Conservation (phyloP, 2,329 filamentous ascomycete species). For the Ascochyta viciae-villosae region DNA sequence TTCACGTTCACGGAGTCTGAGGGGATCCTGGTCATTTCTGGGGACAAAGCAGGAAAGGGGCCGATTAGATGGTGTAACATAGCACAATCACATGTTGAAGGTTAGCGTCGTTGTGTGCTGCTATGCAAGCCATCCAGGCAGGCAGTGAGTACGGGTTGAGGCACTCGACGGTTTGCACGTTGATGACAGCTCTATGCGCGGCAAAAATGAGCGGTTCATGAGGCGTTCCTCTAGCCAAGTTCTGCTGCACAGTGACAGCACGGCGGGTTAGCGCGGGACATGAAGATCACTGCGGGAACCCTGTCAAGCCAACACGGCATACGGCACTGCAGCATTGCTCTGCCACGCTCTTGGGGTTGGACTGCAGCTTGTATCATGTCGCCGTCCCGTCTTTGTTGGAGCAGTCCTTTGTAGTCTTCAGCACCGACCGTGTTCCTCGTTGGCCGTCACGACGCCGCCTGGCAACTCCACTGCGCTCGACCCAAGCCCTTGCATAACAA, state of each 20-base stretch:
- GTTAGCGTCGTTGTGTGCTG: neutral
- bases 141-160: neutral
- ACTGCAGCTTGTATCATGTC: constrained; percentile 18
- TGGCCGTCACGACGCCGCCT: constrained; percentile 1
- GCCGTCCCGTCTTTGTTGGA: constrained; percentile 13
- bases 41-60: neutral
- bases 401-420: constrained; percentile 12
- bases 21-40: neutral
- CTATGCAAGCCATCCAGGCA: neutral
- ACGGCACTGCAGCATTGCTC: constrained; percentile 12
- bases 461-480: constrained; percentile 3
- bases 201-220: neutral
- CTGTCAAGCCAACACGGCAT: constrained; percentile 4
- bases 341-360: constrained; percentile 6
- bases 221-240: neutral
- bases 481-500: constrained; percentile 36
- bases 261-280: constrained; percentile 20
- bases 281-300: neutral
- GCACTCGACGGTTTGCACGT: no score
- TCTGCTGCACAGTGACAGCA: constrained; percentile 21
- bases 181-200: neutral
- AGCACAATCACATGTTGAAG: neutral
- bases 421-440: neutral
- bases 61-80: constrained; percentile 1
- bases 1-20: neutral